A percentile compares a stretch with the other conserved stretches of the same genome.
phyloP scores from a whole-genome alignment of 257 asterid genomes.

The Scutellaria barbata region DNA sequence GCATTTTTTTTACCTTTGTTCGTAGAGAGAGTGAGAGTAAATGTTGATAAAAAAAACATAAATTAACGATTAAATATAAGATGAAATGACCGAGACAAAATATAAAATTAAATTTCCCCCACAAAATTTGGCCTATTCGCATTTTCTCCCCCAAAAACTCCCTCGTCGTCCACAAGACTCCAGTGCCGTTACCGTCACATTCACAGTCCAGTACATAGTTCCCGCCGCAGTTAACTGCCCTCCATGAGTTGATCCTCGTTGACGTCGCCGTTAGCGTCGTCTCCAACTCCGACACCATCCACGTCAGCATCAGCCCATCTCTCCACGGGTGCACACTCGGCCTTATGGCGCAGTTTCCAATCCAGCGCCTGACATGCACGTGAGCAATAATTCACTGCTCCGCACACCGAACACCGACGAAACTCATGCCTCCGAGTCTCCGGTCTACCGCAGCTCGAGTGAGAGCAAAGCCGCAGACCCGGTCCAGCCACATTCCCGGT shows the following conservation, averaged over 20 bases:
- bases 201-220: constrained; percentile 35
- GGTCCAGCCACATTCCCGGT: constrained; percentile 41
- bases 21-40: too few relatives aligned
- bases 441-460: constrained; percentile 91
- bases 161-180: constrained; percentile 37
- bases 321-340: constrained; percentile 70
- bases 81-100: too few relatives aligned
- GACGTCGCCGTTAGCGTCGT: not conserved
- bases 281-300: constrained; percentile 16
- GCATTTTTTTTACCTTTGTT: too few relatives aligned
- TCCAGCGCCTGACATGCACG: constrained; percentile 98
- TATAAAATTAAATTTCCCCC: constrained; percentile 18
- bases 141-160: constrained; percentile 11
- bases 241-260: constrained; percentile 42
- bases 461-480: constrained; percentile 78
- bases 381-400: constrained; percentile 90
- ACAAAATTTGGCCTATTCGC: constrained; percentile 32
- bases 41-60: too few relatives aligned
- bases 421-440: constrained; percentile 88
- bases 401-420: constrained; percentile 90
- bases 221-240: constrained; percentile 31
- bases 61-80: too few relatives aligned
- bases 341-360: constrained; percentile 92
- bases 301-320: constrained; percentile 49
- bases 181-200: constrained; percentile 69